phyloP scores from a whole-genome alignment of 345 rosid species.

The Capsella bursapastoris region DNA sequence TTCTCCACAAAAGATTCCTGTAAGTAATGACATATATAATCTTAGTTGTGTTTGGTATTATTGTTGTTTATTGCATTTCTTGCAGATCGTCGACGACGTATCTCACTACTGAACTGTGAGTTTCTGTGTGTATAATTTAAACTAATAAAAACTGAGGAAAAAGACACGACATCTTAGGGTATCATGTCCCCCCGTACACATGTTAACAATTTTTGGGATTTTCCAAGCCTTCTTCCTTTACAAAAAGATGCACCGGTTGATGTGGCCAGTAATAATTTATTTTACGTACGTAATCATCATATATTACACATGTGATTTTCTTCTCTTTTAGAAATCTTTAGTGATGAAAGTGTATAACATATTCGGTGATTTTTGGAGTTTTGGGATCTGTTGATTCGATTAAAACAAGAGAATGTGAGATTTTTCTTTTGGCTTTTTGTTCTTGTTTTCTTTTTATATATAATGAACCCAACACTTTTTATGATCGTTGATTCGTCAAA shows the following conservation, averaged over 20 bases:
- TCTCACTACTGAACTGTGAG: conserved; percentile 25
- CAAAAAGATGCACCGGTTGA: neutral
- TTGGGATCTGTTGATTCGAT: neutral
- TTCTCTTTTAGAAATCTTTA: neutral
- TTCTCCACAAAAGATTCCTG: conserved; percentile 25
- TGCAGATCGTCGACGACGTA: conserved; percentile 26
- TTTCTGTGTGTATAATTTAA: neutral
- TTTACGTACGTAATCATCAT: conserved; percentile 6
- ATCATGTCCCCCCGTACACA: conserved; percentile 34
- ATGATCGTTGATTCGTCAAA: neutral
- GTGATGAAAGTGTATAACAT: conserved; percentile 9
- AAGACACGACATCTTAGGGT: conserved; percentile 27
- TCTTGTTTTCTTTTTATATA: neutral
- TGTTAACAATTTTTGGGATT: conserved; percentile 28
- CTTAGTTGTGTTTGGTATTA: conserved; percentile 23
- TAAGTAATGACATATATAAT: conserved; percentile 23
- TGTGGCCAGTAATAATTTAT: neutral
- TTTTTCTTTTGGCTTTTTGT: neutral
- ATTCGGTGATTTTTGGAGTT: conserved; percentile 13
- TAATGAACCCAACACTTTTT: neutral
- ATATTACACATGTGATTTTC: conserved; percentile 25
- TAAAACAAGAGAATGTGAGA: neutral
- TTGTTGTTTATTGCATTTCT: conserved; percentile 30
- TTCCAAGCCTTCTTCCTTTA: neutral
- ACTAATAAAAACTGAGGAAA: conserved; percentile 14